Evolutionary conservation across 192 early-diverging fungal species (phyloP).

Genomic region (Linnemannia exigua): DNA sequence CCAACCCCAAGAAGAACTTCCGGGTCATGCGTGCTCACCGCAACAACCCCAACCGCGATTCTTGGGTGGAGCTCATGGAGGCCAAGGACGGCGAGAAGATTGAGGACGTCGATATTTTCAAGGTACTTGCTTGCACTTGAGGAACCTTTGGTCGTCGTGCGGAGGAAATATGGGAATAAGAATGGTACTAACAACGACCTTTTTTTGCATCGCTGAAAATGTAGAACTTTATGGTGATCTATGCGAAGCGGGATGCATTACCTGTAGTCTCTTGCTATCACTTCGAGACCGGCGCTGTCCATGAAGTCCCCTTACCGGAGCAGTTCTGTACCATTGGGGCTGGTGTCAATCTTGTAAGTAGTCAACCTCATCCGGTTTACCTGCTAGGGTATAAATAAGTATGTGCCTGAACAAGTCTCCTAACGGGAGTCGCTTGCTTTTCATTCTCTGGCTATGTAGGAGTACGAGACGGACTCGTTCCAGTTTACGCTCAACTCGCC

Average conservation of each 20-base stretch:
- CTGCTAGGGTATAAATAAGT: neutral
- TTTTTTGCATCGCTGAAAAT: neutral
- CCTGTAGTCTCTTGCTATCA: slow-evolving; percentile 68
- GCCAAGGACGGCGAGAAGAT: slow-evolving; percentile 74
- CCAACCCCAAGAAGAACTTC: slow-evolving; percentile 68
- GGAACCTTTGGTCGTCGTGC: neutral
- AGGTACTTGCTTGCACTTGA: slow-evolving; percentile 24
- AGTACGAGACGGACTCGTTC: slow-evolving; percentile 69
- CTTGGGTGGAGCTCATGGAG: slow-evolving; percentile 73
- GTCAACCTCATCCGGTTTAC: neutral
- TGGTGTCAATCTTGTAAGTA: slow-evolving; percentile 67
- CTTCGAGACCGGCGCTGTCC: slow-evolving; percentile 47
- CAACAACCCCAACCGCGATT: slow-evolving; percentile 36
- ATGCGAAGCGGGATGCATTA: slow-evolving; percentile 64
- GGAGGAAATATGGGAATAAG: neutral
- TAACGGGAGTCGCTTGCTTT: neutral
- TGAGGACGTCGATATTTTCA: slow-evolving; percentile 84
- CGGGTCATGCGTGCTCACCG: slow-evolving; percentile 69
- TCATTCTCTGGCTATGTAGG: slow-evolving; percentile 25
- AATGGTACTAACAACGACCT: neutral
- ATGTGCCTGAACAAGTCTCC: neutral
- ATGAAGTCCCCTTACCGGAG: slow-evolving; percentile 63
- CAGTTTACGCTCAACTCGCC: slow-evolving; percentile 76
- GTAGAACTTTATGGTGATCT: slow-evolving; percentile 64
- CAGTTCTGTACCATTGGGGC: slow-evolving; percentile 72